Percentiles rank a stretch among this genome's conserved stretches.
phyloP scores from a whole-genome alignment of 768 basidiomycete species.

The Boletus vinaceobasis region DNA sequence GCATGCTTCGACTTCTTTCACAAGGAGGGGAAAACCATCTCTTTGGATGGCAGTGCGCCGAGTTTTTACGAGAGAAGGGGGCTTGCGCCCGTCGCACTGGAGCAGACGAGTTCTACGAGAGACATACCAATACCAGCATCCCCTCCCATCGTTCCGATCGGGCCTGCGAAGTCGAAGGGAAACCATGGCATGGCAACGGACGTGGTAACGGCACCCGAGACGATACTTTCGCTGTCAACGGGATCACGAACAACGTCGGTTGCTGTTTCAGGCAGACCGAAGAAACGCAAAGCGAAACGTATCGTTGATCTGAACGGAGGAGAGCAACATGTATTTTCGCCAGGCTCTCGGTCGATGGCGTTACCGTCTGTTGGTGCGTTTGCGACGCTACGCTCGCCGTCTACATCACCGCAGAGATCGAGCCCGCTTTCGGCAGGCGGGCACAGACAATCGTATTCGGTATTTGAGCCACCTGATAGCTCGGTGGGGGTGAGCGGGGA shows the following conservation, averaged over 20 bases:
- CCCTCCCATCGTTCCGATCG: slow-evolving; percentile 61
- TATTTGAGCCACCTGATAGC: slow-evolving; percentile 51
- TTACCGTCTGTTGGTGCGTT: slow-evolving; percentile 1
- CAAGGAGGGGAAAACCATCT: slow-evolving; percentile 75
- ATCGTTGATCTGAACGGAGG: slow-evolving; percentile 75
- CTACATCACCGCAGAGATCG: slow-evolving; percentile 17
- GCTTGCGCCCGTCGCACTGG: slow-evolving; percentile 46
- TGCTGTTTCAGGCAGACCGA: slow-evolving; percentile 39
- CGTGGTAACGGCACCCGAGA: slow-evolving; percentile 16
- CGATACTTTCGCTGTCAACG: slow-evolving; percentile 32
- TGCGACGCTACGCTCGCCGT: slow-evolving; percentile 5
- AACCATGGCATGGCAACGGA: slow-evolving; percentile 18
- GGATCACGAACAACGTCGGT: slow-evolving; percentile 46
- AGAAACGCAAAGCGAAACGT: slow-evolving; percentile 64
- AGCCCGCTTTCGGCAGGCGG: slow-evolving; percentile 15
- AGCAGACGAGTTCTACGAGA: slow-evolving; percentile 50
- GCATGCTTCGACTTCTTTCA: slow-evolving; percentile 82
- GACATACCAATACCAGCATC: slow-evolving; percentile 50
- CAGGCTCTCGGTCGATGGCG: not conserved
- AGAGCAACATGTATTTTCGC: slow-evolving; percentile 33
- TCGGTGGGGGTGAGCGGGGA: not conserved
- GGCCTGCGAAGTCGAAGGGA: slow-evolving; percentile 26
- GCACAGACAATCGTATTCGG: slow-evolving; percentile 31
- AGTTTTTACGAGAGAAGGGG: slow-evolving; percentile 69
- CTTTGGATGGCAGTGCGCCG: slow-evolving; percentile 71